These are phyloP conservation scores for Penicillium antarcticum DNA, from an alignment of 495 filamentous ascomycete species.

Conservation along the genomic window DNA sequence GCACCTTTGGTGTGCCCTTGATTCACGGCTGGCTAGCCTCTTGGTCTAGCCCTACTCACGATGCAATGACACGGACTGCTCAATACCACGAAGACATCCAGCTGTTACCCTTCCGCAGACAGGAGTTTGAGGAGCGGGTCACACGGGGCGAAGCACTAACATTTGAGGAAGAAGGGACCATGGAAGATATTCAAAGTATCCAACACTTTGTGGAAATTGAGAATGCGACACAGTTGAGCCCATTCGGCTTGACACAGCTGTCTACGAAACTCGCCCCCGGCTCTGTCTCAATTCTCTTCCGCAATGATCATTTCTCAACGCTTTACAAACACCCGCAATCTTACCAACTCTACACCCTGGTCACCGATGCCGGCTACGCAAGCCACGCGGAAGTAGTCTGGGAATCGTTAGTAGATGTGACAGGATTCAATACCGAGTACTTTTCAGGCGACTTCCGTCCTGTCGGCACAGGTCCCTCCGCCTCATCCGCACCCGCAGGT, in stretches of 20 bases:
- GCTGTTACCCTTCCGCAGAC: constrained; percentile 79
- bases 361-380: constrained; percentile 90
- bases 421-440: constrained; percentile 77
- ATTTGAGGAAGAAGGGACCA: constrained; percentile 64
- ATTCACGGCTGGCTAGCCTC: constrained; percentile 92
- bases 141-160: constrained; percentile 47
- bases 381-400: constrained; percentile 90
- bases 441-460: constrained; percentile 87
- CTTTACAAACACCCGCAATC: constrained; percentile 78
- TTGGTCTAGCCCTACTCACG: constrained; percentile 57
- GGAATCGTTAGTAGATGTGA: constrained; percentile 88
- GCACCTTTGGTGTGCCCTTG: constrained; percentile 80
- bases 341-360: constrained; percentile 67
- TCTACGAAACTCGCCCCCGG: constrained; percentile 62
- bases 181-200: constrained; percentile 78
- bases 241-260: constrained; percentile 73
- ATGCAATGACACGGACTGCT: constrained; percentile 67
- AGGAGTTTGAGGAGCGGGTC: constrained; percentile 81
- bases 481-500: constrained; percentile 17
- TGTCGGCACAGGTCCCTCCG: constrained; percentile 56
- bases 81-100: constrained; percentile 87
- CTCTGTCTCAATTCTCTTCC: constrained; percentile 82
- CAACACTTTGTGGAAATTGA: constrained; percentile 69
- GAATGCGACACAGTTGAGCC: constrained; percentile 83
- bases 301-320: constrained; percentile 96